A percentile compares a stretch with the other conserved stretches of the same genome.
phyloP scores from a whole-genome alignment of 2,329 filamentous ascomycete genomes.

The Incumbomyces lentus region DNA sequence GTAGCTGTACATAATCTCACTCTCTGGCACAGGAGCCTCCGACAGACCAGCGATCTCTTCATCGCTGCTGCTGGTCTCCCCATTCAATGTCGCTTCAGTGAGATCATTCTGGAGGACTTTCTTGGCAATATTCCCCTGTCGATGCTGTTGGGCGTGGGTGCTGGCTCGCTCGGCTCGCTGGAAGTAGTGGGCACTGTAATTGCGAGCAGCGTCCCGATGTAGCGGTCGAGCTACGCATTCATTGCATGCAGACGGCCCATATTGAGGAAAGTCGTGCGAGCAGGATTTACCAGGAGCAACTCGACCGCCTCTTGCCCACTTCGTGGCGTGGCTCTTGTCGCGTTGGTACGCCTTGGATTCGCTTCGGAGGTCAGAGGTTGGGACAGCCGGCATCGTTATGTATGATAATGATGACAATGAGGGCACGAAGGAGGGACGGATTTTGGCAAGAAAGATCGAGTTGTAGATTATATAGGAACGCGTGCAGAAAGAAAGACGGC shows the following conservation, averaged over 20 bases:
- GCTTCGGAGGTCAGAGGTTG: slow-evolving; percentile 44
- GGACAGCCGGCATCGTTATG: slow-evolving; percentile 27
- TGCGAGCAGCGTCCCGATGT: slow-evolving; percentile 4
- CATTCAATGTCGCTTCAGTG: slow-evolving; percentile 25
- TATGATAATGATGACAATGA: background rate
- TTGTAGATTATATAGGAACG: background rate
- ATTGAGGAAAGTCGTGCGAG: slow-evolving; percentile 1
- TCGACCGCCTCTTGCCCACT: slow-evolving; percentile 30
- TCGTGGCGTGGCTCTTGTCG: slow-evolving; percentile 29
- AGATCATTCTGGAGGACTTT: slow-evolving; percentile 26
- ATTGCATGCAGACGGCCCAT: slow-evolving; percentile 11
- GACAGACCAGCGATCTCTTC: slow-evolving; percentile 29
- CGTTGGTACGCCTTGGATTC: slow-evolving; percentile 40
- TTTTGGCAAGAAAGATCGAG: slow-evolving; percentile 2
- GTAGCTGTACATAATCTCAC: slow-evolving; percentile 45
- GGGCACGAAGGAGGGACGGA: background rate
- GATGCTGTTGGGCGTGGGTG: slow-evolving; percentile 17
- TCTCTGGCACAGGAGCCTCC: slow-evolving; percentile 35
- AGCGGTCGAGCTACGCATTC: slow-evolving; percentile 17
- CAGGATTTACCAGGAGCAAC: slow-evolving; percentile 9
- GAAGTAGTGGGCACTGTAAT: slow-evolving; percentile 5
- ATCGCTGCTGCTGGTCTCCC: slow-evolving; percentile 25
- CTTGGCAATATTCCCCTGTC: slow-evolving; percentile 7
- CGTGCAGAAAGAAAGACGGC: background rate
- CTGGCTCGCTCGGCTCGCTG: slow-evolving; percentile 1